Evolutionary conservation across 352 stramenopile genomes (phyloP), one percentile per base, ranked within the genome.

Genomic region (Discostella stelligera): DNA sequence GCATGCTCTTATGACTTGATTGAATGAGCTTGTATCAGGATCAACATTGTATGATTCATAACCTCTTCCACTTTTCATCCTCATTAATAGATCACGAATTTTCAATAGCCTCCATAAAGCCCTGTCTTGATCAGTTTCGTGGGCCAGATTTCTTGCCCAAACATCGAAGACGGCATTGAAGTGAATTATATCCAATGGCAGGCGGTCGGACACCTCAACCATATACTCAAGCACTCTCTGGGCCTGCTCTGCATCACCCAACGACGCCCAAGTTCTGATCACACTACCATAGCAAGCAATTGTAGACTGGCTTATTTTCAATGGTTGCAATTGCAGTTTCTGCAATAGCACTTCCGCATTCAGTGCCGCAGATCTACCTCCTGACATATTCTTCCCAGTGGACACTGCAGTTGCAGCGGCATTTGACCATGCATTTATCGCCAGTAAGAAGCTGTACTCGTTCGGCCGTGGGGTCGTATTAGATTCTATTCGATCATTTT

Each of bases 101-200:
- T 58, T 78, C 48, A 58, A 73, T 56, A 83, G 30, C 23, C n/a
- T 65, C 37, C 39, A 39, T 55, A 71, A 67, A 16, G 66, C 21
- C 52, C 54, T 50, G 39, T 65, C 60, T 16, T 32, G 13, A 44
- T 64, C 56, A 39, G 58, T 68, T 27, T 20, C 6, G 0, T 46
- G 52, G 62, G 69, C 39, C 59, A 83, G 69, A 64, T 79, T 58
- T 56, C 69, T 50, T 27, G 52, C 75, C 64, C 62, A 78, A 18
- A 61, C 75, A 72, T 83, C 75, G 11, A 83, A 62, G 4, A 83
- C 70, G 32, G 59, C 65, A 60, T 83, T 83, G 56, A 83, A 72
- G 20, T 77, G 65, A 41, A 83, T 64, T 18, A 58, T 23, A 32
- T 83, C 75, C 49, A 79, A 55, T 44, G 46, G 55, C 27, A 68